A percentile compares a stretch with the other conserved stretches of the same genome.
These are phyloP conservation scores for Eimeria sp. DNA, from an alignment of 169 alveolate genomes.

Conservation along the genomic window DNA sequence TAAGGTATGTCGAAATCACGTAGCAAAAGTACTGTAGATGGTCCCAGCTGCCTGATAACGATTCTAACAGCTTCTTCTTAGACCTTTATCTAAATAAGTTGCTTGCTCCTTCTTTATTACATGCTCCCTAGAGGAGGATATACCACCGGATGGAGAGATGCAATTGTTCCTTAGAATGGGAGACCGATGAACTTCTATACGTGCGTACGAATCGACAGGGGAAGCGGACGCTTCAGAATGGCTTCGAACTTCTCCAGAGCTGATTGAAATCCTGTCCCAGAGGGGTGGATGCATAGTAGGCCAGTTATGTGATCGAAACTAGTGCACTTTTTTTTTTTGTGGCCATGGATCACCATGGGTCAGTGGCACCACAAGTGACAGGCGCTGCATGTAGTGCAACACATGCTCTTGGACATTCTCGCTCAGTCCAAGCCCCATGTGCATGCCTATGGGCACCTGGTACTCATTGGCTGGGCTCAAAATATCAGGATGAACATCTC, in stretches of 20 bases:
- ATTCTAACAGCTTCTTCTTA: too few relatives aligned
- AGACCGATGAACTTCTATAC: not conserved
- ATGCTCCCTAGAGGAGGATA: not conserved
- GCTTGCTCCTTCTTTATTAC: not conserved
- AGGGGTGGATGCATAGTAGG: too few relatives aligned
- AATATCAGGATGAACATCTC: not conserved
- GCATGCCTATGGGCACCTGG: not conserved
- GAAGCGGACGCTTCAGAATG: too few relatives aligned
- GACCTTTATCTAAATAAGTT: not conserved
- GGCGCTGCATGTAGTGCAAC: not conserved
- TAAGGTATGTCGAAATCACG: too few relatives aligned
- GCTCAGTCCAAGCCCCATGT: not conserved
- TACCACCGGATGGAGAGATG: not conserved
- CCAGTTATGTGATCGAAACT: not conserved
- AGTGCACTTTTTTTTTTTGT: not conserved
- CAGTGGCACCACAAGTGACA: not conserved
- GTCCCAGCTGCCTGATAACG: too few relatives aligned
- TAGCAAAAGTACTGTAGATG: too few relatives aligned
- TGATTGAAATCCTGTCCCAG: too few relatives aligned
- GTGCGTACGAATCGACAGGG: not conserved
- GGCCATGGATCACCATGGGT: not conserved
- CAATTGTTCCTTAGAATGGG: not conserved
- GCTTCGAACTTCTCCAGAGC: too few relatives aligned
- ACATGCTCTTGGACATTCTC: not conserved
- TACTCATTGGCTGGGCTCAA: not conserved